Conservation (phyloP, 2,329 filamentous ascomycete species). For the Verticillium longisporum region DNA sequence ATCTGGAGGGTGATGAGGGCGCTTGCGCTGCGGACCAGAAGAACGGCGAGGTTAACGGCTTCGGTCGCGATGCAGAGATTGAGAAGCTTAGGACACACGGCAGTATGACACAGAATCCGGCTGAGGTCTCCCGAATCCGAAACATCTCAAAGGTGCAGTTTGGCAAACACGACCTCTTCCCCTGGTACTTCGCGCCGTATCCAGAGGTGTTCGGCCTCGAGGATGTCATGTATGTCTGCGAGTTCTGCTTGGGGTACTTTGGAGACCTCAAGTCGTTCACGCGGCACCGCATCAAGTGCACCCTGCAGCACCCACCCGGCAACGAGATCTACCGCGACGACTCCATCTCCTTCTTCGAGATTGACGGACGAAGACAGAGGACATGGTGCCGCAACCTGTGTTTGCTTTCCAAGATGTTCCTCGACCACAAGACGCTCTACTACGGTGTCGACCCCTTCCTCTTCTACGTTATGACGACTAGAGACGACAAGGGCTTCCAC, state of each 20-base stretch:
- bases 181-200: conserved; percentile 99
- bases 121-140: conserved; percentile 88
- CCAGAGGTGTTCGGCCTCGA: conserved; percentile 81
- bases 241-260: conserved; percentile 92
- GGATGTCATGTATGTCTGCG: conserved; percentile 92
- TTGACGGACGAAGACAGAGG: conserved; percentile 86
- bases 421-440: conserved; percentile 97
- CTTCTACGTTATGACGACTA: conserved; percentile 95
- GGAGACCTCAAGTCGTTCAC: conserved; percentile 75
- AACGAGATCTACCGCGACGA: conserved; percentile 98
- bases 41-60: conserved; percentile 41
- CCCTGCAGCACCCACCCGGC: conserved; percentile 83
- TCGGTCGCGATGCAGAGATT: conserved; percentile 84
- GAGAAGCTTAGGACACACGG: conserved; percentile 91
- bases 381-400: conserved; percentile 97
- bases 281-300: conserved; percentile 85
- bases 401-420: conserved; percentile 88
- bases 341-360: conserved; percentile 92
- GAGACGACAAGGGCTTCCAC: conserved; percentile 84
- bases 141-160: too few relatives aligned
- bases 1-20: conserved; percentile 43
- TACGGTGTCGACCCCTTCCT: conserved; percentile 99
- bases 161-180: conserved; percentile 84
- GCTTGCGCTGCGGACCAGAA: conserved; percentile 28
- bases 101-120: conserved; percentile 98